Conservation (phyloP, 768 basidiomycete genomes). For the Auriculariales sp. region DNA sequence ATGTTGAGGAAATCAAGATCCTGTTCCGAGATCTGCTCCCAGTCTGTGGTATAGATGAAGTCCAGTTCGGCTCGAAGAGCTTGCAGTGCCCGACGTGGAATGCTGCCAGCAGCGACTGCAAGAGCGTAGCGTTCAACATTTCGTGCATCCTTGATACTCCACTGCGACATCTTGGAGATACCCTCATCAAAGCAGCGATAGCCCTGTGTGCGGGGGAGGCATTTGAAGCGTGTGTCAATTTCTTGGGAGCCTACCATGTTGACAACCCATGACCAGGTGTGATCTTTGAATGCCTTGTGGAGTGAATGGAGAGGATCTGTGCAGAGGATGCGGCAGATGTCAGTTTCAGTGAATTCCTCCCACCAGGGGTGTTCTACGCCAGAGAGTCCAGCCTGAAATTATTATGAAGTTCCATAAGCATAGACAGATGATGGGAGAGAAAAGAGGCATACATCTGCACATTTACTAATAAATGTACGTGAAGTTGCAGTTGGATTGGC, state of each 20-base stretch:
- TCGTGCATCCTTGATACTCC: constrained; percentile 29
- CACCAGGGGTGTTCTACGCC: not conserved
- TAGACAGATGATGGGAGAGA: not conserved
- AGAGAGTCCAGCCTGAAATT: not conserved
- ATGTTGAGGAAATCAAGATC: not conserved
- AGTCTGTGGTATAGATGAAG: not conserved
- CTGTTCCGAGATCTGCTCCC: not conserved
- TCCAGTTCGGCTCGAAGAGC: not conserved
- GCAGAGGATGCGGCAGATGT: not conserved
- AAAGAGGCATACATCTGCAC: constrained; percentile 4
- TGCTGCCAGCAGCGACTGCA: constrained; percentile 10
- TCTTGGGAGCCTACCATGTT: constrained; percentile 13
- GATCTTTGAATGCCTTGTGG: constrained; percentile 8
- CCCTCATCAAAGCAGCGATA: constrained; percentile 29
- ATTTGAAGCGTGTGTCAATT: constrained; percentile 22
- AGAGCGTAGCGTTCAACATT: constrained; percentile 17
- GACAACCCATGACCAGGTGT: constrained; percentile 13
- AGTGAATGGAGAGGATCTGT: constrained; percentile 1
- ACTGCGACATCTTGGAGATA: constrained; percentile 24
- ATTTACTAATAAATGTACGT: not conserved
- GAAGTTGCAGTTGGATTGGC: not conserved
- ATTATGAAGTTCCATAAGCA: constrained; percentile 1
- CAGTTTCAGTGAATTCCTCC: not conserved
- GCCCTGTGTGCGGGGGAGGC: constrained; percentile 17
- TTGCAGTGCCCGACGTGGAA: not conserved